phyloP scores from a whole-genome alignment of 768 basidiomycete species.

The Tulasnella sp. region DNA sequence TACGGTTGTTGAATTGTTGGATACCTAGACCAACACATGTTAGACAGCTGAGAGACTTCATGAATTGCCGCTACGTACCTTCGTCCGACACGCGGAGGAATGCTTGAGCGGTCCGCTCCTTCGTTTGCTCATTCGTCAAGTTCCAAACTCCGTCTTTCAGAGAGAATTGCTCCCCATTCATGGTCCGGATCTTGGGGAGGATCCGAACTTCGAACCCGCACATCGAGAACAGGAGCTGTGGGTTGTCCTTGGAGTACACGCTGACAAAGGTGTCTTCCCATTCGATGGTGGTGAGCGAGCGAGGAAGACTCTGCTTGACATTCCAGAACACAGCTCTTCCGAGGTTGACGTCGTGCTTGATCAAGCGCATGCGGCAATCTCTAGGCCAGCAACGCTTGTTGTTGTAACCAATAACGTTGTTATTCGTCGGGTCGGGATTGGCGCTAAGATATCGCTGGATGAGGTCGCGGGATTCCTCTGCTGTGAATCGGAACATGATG shows the following conservation, averaged over 20 bases:
- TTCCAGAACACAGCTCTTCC: slow-evolving; percentile 99
- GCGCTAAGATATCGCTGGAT: slow-evolving; percentile 98
- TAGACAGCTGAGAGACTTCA: background rate
- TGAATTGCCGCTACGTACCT: slow-evolving; percentile 49
- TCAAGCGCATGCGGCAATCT: slow-evolving; percentile 97
- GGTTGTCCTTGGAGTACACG: slow-evolving; percentile 97
- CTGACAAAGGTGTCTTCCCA: slow-evolving; percentile 99
- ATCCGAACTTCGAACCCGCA: slow-evolving; percentile 99
- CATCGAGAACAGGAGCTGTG: slow-evolving; percentile 97
- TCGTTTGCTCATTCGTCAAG: slow-evolving; percentile 93
- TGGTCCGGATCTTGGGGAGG: slow-evolving; percentile 91
- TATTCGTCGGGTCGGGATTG: slow-evolving; percentile 98
- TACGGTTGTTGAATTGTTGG: slow-evolving; percentile 96
- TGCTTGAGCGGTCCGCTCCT: slow-evolving; percentile 96
- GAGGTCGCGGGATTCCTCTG: slow-evolving; percentile 95
- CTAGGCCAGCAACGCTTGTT: slow-evolving; percentile 99
- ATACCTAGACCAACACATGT: slow-evolving; percentile 57
- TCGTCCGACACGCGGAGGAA: slow-evolving; percentile 98
- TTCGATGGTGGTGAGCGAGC: slow-evolving; percentile 96
- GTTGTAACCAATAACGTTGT: slow-evolving; percentile 99
- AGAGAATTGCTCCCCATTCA: slow-evolving; percentile 96
- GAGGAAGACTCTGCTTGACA: slow-evolving; percentile 93
- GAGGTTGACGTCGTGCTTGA: slow-evolving; percentile 99
- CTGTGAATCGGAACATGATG: slow-evolving; percentile 95
- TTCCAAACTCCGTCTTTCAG: slow-evolving; percentile 97